phyloP scores from a whole-genome alignment of 805 yeast species.

The Candida quercuum region DNA sequence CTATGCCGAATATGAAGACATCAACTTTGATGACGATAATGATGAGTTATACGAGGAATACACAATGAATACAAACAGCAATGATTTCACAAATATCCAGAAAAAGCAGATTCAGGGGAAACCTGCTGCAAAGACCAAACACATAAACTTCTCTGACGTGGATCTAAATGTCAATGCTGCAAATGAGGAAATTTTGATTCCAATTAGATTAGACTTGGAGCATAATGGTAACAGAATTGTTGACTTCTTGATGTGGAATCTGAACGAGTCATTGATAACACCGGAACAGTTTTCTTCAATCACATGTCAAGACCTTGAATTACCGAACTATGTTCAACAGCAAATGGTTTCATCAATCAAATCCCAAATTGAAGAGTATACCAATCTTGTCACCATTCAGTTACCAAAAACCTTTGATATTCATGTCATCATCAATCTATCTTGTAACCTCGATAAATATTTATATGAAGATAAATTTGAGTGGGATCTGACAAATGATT shows the following conservation, averaged over 20 bases:
- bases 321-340: slow-evolving; percentile 58
- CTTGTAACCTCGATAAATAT: slow-evolving; percentile 77
- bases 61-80: not conserved
- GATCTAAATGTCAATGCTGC: slow-evolving; percentile 21
- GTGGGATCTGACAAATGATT: slow-evolving; percentile 68
- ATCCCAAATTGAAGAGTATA: slow-evolving; percentile 76
- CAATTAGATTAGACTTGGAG: slow-evolving; percentile 82
- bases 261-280: slow-evolving; percentile 68
- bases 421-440: slow-evolving; percentile 75
- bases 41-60: slow-evolving; percentile 24
- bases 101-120: slow-evolving; percentile 9
- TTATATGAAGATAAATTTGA: slow-evolving; percentile 90
- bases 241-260: slow-evolving; percentile 90
- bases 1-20: slow-evolving; percentile 79
- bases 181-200: slow-evolving; percentile 72
- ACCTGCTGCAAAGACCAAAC: slow-evolving; percentile 22
- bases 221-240: slow-evolving; percentile 77
- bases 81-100: slow-evolving; percentile 1
- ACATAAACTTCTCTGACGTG: slow-evolving; percentile 18
- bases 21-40: slow-evolving; percentile 49
- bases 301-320: slow-evolving; percentile 77
- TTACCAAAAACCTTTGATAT: slow-evolving; percentile 62
- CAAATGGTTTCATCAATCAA: slow-evolving; percentile 66
- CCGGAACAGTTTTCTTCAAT: slow-evolving; percentile 89
- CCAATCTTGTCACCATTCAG: slow-evolving; percentile 55